Percentiles rank a stretch among this genome's conserved stretches.
Evolutionary conservation across 2,329 filamentous ascomycete species (phyloP).

Genomic region (Diplodia sapinea): DNA sequence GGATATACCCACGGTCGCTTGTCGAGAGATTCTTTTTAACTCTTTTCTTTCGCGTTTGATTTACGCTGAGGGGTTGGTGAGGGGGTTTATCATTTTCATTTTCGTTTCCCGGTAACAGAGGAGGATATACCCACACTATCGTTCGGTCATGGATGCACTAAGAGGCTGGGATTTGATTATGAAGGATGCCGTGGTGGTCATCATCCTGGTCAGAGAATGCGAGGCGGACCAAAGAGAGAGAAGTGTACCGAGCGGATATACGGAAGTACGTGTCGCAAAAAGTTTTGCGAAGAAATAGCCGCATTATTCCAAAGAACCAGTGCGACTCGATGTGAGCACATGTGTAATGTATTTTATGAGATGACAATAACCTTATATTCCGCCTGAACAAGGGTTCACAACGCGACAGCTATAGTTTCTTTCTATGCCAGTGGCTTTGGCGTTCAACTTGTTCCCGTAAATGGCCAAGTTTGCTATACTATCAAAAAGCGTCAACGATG

Average conservation of each 20-base stretch:
- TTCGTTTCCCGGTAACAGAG: not conserved
- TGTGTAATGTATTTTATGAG: not conserved
- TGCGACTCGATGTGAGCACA: not conserved
- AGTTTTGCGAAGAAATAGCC: not conserved
- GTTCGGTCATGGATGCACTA: not conserved
- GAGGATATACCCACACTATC: constrained; percentile 21
- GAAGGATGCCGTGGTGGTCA: not conserved
- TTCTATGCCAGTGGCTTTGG: too few relatives aligned
- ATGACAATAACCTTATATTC: not conserved
- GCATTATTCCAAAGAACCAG: not conserved
- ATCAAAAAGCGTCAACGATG: too few relatives aligned
- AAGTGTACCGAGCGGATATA: not conserved
- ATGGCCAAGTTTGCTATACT: too few relatives aligned
- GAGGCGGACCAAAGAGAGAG: not conserved
- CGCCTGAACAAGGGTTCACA: not conserved
- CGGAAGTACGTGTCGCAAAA: not conserved
- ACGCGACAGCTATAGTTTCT: too few relatives aligned
- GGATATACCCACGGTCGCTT: constrained; percentile 19
- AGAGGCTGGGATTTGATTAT: not conserved
- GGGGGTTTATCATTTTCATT: not conserved
- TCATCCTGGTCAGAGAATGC: not conserved
- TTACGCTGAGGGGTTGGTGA: not conserved
- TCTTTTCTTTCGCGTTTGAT: not conserved
- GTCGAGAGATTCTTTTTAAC: not conserved
- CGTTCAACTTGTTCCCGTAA: too few relatives aligned